phyloP scores from a whole-genome alignment of 2,329 filamentous ascomycete species.

The Clarireedia monteithiana region DNA sequence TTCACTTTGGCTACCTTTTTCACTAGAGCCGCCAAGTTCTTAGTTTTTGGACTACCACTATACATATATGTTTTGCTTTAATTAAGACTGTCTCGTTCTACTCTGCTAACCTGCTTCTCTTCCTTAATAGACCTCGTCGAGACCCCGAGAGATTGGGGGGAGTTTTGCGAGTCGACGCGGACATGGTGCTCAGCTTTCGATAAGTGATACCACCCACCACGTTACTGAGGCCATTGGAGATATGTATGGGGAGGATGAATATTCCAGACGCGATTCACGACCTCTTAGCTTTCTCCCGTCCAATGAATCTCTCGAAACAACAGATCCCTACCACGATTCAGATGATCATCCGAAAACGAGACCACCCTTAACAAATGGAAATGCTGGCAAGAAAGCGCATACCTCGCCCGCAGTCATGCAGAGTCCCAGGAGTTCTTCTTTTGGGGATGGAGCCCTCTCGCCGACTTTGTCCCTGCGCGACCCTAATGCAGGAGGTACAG shows the following conservation, averaged over 20 bases:
- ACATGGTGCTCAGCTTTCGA: conserved; percentile 29
- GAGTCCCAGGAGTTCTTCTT: conserved; percentile 23
- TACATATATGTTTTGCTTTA: neutral
- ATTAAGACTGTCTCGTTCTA: neutral
- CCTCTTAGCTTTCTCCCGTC: conserved; percentile 50
- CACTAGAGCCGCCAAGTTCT: neutral
- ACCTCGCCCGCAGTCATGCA: conserved; percentile 27
- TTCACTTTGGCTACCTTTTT: neutral
- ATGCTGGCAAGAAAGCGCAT: conserved; percentile 21
- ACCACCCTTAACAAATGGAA: conserved; percentile 24
- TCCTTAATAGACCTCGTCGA: conserved; percentile 28
- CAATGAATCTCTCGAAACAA: conserved; percentile 33
- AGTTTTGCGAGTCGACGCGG: conserved; percentile 29
- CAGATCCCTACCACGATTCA: conserved; percentile 22
- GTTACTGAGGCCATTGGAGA: conserved; percentile 69
- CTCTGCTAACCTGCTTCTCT: conserved; percentile 19
- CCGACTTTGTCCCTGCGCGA: conserved; percentile 33
- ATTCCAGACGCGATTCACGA: conserved; percentile 44
- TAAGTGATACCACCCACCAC: conserved; percentile 67
- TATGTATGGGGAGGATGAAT: conserved; percentile 57
- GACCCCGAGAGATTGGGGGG: conserved; percentile 30
- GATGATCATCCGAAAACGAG: conserved; percentile 15
- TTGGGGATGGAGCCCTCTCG: conserved; percentile 30
- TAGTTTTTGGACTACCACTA: neutral
- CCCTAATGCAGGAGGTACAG: conserved; percentile 38